Conservation (phyloP, 192 early-diverging fungal species). For the Haplosporangium gracile region DNA sequence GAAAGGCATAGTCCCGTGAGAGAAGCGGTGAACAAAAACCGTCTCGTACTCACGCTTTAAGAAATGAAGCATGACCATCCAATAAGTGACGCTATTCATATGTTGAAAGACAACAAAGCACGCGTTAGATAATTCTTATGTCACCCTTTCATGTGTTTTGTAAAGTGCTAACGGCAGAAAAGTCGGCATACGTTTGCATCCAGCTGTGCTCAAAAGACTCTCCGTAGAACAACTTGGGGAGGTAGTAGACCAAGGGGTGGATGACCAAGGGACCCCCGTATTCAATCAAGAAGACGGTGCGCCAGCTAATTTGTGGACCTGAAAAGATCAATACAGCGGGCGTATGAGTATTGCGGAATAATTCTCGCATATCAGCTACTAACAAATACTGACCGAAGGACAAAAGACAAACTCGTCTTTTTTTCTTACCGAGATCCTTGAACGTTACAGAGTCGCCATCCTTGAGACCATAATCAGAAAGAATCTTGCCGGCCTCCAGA, state of each 20-base stretch:
- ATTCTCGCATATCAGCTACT: neutral
- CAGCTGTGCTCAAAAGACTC: constrained; percentile 72
- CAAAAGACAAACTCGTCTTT: neutral
- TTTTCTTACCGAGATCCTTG: constrained; percentile 73
- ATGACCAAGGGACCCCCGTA: constrained; percentile 91
- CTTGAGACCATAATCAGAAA: constrained; percentile 75
- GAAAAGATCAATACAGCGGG: neutral
- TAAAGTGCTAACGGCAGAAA: neutral
- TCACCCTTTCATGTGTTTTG: neutral
- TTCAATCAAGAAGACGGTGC: constrained; percentile 93
- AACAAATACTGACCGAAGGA: neutral
- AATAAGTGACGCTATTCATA: constrained; percentile 67
- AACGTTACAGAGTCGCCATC: constrained; percentile 72
- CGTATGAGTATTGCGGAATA: neutral
- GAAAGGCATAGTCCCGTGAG: constrained; percentile 96
- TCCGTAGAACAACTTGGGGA: constrained; percentile 78
- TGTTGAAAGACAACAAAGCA: neutral
- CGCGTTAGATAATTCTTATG: neutral
- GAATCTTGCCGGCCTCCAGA: constrained; percentile 65
- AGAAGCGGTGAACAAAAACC: constrained; percentile 92
- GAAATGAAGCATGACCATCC: constrained; percentile 87
- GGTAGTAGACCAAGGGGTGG: constrained; percentile 89
- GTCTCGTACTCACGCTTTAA: constrained; percentile 95
- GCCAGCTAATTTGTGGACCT: constrained; percentile 95
- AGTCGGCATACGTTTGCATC: constrained; percentile 70